Percentiles rank a stretch among this genome's conserved stretches.
Conservation (phyloP, 148 eudicot species). For the Silene uniflora region DNA sequence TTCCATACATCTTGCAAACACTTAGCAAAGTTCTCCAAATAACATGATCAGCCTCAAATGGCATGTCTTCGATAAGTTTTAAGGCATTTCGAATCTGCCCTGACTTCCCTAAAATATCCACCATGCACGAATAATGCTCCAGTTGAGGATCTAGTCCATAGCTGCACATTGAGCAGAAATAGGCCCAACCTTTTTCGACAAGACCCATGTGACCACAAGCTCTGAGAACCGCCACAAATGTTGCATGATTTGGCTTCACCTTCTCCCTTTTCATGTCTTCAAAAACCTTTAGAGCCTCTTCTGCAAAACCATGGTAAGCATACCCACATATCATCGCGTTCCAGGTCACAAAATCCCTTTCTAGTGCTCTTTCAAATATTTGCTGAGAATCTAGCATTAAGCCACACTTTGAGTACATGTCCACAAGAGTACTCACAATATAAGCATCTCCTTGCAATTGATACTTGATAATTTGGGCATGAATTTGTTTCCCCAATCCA, state of each 20-base stretch:
- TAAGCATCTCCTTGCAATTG: conserved; percentile 64
- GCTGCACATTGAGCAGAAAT: conserved; percentile 56
- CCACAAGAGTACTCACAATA: conserved; percentile 75
- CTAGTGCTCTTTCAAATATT: conserved; percentile 52
- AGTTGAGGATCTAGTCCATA: conserved; percentile 63
- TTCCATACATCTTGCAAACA: conserved; percentile 73
- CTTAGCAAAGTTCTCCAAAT: conserved; percentile 90
- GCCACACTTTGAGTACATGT: conserved; percentile 95
- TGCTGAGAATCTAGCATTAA: conserved; percentile 65
- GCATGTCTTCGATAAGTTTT: conserved; percentile 68
- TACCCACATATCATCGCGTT: conserved; percentile 80
- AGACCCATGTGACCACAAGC: conserved; percentile 91
- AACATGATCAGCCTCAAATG: conserved; percentile 75
- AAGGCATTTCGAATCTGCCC: conserved; percentile 63
- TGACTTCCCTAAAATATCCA: conserved; percentile 72
- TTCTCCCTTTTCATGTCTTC: conserved; percentile 59
- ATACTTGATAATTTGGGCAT: conserved; percentile 81
- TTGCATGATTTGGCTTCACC: conserved; percentile 75
- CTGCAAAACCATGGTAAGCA: conserved; percentile 81
- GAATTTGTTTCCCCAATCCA: conserved; percentile 85
- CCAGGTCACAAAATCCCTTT: conserved; percentile 86
- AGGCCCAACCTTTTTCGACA: conserved; percentile 53
- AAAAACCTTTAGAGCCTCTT: conserved; percentile 55
- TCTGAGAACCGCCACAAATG: conserved; percentile 79
- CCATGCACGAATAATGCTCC: conserved; percentile 86